A percentile compares a stretch with the other conserved stretches of the same genome.
Evolutionary conservation across 2,329 filamentous ascomycete genomes (phyloP).

Genomic region (Lecanoromycetidae sp.): DNA sequence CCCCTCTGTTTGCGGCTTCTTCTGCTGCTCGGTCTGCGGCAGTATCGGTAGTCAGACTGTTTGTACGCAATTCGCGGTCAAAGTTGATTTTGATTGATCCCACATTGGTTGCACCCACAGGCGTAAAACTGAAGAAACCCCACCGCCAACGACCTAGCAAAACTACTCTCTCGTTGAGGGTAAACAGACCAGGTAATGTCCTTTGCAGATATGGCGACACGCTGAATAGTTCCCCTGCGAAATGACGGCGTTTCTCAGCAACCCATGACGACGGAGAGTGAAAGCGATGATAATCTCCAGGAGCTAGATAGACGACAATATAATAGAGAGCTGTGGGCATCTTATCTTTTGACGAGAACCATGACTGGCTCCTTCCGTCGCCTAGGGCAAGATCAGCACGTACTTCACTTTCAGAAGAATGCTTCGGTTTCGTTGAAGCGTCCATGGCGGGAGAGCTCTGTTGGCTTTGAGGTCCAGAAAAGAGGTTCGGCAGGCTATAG

Average conservation of each 20-base stretch:
- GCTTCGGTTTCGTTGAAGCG: conserved; percentile 55
- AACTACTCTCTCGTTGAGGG: conserved; percentile 89
- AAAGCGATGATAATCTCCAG: conserved; percentile 96
- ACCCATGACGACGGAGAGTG: conserved; percentile 95
- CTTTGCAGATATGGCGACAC: conserved; percentile 92
- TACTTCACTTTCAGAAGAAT: conserved; percentile 70
- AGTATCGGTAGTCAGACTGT: conserved; percentile 84
- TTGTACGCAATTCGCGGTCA: conserved; percentile 83
- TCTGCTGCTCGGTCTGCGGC: conserved; percentile 78
- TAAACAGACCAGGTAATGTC: conserved; percentile 86
- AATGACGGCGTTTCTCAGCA: conserved; percentile 87
- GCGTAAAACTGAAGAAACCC: conserved; percentile 93
- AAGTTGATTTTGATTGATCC: conserved; percentile 97
- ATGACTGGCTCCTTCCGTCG: conserved; percentile 44
- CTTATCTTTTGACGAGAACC: conserved; percentile 43
- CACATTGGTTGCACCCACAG: conserved; percentile 94
- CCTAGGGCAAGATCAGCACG: conserved; percentile 68
- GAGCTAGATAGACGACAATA: conserved; percentile 87
- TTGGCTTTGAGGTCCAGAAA: conserved; percentile 51
- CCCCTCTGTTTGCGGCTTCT: conserved; percentile 60
- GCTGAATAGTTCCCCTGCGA: conserved; percentile 88
- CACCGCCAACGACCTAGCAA: conserved; percentile 88
- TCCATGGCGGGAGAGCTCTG: conserved; percentile 43
- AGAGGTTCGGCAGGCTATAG: conserved; percentile 77
- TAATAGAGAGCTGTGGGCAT: conserved; percentile 68